Conservation (phyloP, 2,329 filamentous ascomycete genomes). For the Exophiala aquamarina region DNA sequence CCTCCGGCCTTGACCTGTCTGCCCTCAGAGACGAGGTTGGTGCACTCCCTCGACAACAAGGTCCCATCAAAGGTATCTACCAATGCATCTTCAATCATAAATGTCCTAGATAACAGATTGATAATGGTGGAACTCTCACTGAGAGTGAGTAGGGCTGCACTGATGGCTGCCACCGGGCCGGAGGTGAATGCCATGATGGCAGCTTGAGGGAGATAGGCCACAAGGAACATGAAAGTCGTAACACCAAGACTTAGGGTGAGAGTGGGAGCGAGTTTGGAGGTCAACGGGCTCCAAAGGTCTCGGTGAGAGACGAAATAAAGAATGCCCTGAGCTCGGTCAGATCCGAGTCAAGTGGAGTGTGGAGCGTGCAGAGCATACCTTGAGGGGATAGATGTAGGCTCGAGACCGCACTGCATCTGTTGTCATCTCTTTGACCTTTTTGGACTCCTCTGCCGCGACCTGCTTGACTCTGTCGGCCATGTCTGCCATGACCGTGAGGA, state of each 20-base stretch:
- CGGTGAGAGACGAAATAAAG: conserved; percentile 60
- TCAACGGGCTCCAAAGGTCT: conserved; percentile 60
- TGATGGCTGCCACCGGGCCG: conserved; percentile 67
- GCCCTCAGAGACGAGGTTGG: conserved; percentile 68
- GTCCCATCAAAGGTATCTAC: conserved; percentile 86
- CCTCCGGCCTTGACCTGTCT: conserved; percentile 64
- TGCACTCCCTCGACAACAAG: conserved; percentile 55
- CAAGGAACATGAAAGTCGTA: conserved; percentile 77
- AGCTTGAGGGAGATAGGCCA: conserved; percentile 83
- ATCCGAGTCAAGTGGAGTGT: not conserved
- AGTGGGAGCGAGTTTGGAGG: conserved; percentile 59
- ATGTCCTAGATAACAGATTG: conserved; percentile 62
- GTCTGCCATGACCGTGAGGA: not conserved
- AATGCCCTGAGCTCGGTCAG: conserved; percentile 50
- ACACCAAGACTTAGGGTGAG: conserved; percentile 70
- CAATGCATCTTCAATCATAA: conserved; percentile 77
- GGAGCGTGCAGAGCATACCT: conserved; percentile 40
- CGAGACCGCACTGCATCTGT: conserved; percentile 71
- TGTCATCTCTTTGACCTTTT: conserved; percentile 63
- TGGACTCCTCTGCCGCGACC: conserved; percentile 67
- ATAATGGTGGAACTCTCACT: conserved; percentile 56
- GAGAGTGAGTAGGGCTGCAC: conserved; percentile 59
- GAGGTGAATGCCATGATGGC: conserved; percentile 81
- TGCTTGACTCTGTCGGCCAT: conserved; percentile 53
- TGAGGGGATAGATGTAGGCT: conserved; percentile 84